Evolutionary conservation across 2,329 filamentous ascomycete species (phyloP), one percentile per base, ranked within the genome.

Genomic region (Leptographium procerum): DNA sequence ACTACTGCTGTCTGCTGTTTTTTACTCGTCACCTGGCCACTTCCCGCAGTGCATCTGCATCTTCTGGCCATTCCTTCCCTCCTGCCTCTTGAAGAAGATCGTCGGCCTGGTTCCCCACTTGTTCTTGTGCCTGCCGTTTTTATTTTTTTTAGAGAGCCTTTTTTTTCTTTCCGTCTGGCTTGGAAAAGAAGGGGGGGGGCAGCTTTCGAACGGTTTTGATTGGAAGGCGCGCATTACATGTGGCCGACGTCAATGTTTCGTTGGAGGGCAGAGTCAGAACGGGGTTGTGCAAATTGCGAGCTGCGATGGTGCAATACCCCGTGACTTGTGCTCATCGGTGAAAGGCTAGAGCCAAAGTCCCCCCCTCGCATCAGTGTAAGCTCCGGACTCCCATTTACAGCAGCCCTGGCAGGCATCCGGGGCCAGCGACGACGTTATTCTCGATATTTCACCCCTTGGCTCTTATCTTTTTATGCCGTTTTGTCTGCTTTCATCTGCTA

Each of bases 251-350:
- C 51, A 13, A 56, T 40, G 55, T 56, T 56, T 61, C 57, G 59
- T 61, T 62, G 63, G 62, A 62, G 62, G 66, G 64, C 62, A 64
- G 60, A 59, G 60, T 61, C 64, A 64, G 61, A 60, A 40, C 66
- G 68, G 69, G 65, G 62, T 69, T 71, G 72, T 71, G 72, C 73
- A 74, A 77, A 75, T 76, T 69, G 64, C 63, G 62, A 63, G 68
- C 65, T 65, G 65, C 70, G 74, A 83, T 83, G 79, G 76, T 78
- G 81, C 78, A 76, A 84, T 83, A 79, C 70, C 80, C 74, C 79
- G 79, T 82, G 80, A 83, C 75, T 59, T 63, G 57, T 24, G 34
- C 56, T 60, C 61, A 59, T 60, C 59, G 48, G 56, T 22, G 29
- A 40, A 48, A 40, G 29, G 33, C 16, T 40, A 56, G 31, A 50